A percentile compares a stretch with the other conserved stretches of the same genome.
phyloP scores from a whole-genome alignment of 352 stramenopile species.

The Phytophthora sansomeana region DNA sequence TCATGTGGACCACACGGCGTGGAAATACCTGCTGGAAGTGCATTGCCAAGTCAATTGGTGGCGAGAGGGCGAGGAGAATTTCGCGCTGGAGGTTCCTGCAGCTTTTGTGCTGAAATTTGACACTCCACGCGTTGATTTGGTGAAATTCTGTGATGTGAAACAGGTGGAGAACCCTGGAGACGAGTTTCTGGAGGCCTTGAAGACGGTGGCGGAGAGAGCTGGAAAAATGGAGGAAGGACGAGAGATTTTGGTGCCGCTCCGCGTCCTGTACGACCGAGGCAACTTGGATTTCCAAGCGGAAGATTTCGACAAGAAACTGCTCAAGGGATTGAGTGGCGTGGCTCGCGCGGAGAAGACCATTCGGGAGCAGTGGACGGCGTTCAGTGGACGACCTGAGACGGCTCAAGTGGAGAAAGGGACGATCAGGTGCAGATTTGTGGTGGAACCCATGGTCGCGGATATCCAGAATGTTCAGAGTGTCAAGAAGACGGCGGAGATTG shows the following conservation, averaged over 20 bases:
- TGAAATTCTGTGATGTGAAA: constrained; percentile 11
- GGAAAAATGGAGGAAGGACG: background rate
- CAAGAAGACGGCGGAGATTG: constrained; percentile 5
- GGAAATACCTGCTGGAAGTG: constrained; percentile 34
- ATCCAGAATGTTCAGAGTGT: constrained; percentile 2
- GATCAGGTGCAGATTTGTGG: constrained; percentile 19
- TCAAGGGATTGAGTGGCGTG: constrained; percentile 17
- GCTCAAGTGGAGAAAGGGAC: background rate
- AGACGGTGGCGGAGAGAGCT: constrained; percentile 8
- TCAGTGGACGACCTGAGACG: background rate
- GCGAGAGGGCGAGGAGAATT: constrained; percentile 30
- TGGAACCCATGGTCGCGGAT: constrained; percentile 29
- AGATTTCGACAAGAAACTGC: constrained; percentile 5
- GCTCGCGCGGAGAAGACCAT: constrained; percentile 7
- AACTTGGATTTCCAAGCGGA: background rate
- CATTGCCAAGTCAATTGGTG: constrained; percentile 36
- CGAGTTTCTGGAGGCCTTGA: constrained; percentile 11
- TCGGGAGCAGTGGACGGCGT: constrained; percentile 2
- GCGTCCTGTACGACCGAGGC: background rate
- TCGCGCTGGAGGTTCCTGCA: constrained; percentile 22
- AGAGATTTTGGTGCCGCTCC: constrained; percentile 18
- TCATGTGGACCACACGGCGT: constrained; percentile 29
- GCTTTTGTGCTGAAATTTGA: constrained; percentile 24
- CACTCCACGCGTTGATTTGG: background rate
- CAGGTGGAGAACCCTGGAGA: background rate